Percentiles rank a stretch among this genome's conserved stretches.
These are phyloP conservation scores for Collybiopsis confluens DNA, from an alignment of 768 basidiomycete species.

Conservation along the genomic window DNA sequence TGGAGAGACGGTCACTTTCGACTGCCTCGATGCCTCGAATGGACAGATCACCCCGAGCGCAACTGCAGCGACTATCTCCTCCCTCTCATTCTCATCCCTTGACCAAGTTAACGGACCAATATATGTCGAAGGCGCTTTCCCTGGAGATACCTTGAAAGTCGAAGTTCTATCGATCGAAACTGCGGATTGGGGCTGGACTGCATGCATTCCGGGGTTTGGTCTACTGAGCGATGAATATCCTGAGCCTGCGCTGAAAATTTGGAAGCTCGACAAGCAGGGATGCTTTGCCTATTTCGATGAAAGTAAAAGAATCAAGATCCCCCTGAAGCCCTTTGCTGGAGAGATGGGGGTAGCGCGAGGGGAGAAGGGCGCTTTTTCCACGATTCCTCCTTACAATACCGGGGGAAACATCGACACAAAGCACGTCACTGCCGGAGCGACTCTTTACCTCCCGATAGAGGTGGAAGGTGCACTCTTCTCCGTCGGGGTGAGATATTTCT, in stretches of 20 bases:
- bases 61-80: constrained; percentile 28
- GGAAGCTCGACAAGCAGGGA: constrained; percentile 37
- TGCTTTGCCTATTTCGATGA: constrained; percentile 51
- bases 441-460: constrained; percentile 53
- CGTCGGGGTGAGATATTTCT: constrained; percentile 58
- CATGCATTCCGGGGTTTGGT: constrained; percentile 54
- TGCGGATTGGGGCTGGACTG: constrained; percentile 64
- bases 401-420: constrained; percentile 63
- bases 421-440: constrained; percentile 51
- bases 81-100: constrained; percentile 42
- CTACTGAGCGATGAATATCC: constrained; percentile 52
- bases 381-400: constrained; percentile 58
- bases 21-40: constrained; percentile 62
- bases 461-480: constrained; percentile 59
- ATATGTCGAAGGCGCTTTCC: constrained; percentile 44
- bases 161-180: constrained; percentile 51
- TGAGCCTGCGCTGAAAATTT: constrained; percentile 49
- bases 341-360: constrained; percentile 62
- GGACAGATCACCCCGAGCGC: constrained; percentile 49
- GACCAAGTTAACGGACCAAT: constrained; percentile 62
- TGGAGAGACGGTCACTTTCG: constrained; percentile 51
- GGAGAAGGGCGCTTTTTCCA: constrained; percentile 47
- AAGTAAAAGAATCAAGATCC: constrained; percentile 42
- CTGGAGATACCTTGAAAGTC: constrained; percentile 58
- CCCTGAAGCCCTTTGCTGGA: constrained; percentile 54